Percentiles rank a stretch among this genome's conserved stretches.
Evolutionary conservation across 2,329 filamentous ascomycete species (phyloP).

Genomic region (Aaosphaeria pasadenensis): DNA sequence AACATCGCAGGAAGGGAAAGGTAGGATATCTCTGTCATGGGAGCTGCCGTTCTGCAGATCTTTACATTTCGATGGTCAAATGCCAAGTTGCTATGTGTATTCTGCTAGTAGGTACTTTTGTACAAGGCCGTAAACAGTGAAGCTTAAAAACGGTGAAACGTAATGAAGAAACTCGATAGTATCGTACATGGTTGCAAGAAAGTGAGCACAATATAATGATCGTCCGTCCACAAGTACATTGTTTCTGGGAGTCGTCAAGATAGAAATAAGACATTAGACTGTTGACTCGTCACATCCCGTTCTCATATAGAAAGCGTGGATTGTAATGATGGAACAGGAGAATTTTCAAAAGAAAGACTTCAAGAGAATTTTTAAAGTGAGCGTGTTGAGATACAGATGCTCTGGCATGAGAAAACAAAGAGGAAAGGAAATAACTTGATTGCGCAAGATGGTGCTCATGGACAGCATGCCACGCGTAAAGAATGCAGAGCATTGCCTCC

Average conservation of each 20-base stretch:
- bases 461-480: conserved; percentile 23
- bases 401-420: conserved; percentile 4
- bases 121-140: conserved; percentile 34
- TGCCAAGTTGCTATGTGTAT: conserved; percentile 21
- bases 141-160: conserved; percentile 12
- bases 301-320: conserved; percentile 25
- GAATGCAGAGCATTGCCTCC: conserved; percentile 33
- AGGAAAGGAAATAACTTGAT: conserved; percentile 11
- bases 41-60: neutral
- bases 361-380: conserved; percentile 15
- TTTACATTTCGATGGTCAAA: neutral
- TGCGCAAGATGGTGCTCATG: conserved; percentile 21
- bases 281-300: conserved; percentile 29
- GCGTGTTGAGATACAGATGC: conserved; percentile 11
- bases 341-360: conserved; percentile 9
- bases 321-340: conserved; percentile 19
- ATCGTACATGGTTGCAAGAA: conserved; percentile 30
- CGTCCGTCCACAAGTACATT: conserved; percentile 12
- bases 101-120: conserved; percentile 34
- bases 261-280: conserved; percentile 37
- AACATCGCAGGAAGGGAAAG: neutral
- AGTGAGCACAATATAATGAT: conserved; percentile 5
- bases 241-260: conserved; percentile 28
- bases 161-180: conserved; percentile 18
- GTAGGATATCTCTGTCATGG: too few relatives aligned